phyloP scores from a whole-genome alignment of 2,329 filamentous ascomycete species.

The Dactylellina parvicollis region DNA sequence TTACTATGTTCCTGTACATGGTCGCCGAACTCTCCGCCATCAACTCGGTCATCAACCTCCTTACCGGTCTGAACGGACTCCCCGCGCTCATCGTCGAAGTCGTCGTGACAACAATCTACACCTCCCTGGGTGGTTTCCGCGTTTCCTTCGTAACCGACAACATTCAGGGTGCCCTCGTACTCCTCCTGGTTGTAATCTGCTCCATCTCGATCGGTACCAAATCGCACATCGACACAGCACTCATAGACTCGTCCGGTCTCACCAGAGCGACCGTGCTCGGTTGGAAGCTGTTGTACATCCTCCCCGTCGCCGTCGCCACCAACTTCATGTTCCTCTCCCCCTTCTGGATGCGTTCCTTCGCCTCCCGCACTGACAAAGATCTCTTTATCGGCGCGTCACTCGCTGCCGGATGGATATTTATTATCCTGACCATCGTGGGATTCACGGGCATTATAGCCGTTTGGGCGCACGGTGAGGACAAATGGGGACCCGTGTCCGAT shows the following conservation, averaged over 20 bases:
- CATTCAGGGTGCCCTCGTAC: conserved; percentile 80
- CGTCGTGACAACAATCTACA: conserved; percentile 82
- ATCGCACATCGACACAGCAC: conserved; percentile 74
- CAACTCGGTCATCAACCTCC: conserved; percentile 77
- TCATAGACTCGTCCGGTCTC: conserved; percentile 75
- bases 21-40: conserved; percentile 82
- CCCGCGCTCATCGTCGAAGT: conserved; percentile 82
- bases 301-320: conserved; percentile 80
- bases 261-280: conserved; percentile 76
- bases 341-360: conserved; percentile 86
- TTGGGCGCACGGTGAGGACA: conserved; percentile 73
- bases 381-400: conserved; percentile 78
- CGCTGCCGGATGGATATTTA: conserved; percentile 72
- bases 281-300: conserved; percentile 86
- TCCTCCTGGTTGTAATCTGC: conserved; percentile 77
- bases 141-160: conserved; percentile 87
- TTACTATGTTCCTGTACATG: conserved; percentile 88
- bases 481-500: conserved; percentile 68
- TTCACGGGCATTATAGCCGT: conserved; percentile 77
- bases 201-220: conserved; percentile 80
- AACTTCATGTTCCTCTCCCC: conserved; percentile 85
- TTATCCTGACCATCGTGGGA: conserved; percentile 78
- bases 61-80: conserved; percentile 79
- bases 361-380: conserved; percentile 80
- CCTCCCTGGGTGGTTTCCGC: conserved; percentile 81